Percentiles rank a stretch among this genome's conserved stretches.
phyloP scores from a whole-genome alignment of 805 yeast genomes.

The Zygotorulaspora chibaensis region DNA sequence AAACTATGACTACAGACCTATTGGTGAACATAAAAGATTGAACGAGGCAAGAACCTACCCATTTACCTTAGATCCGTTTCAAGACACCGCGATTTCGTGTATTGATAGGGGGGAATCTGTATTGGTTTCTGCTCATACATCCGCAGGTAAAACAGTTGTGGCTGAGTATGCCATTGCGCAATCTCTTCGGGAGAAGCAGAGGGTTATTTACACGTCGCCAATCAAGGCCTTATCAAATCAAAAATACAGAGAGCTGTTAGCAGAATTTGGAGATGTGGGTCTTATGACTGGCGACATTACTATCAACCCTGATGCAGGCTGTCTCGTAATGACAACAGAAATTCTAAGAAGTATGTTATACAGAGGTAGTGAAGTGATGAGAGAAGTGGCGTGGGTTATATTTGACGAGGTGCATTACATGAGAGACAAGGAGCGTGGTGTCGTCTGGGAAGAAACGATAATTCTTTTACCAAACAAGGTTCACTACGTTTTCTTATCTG shows the following conservation, averaged over 20 bases:
- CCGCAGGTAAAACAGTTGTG: slow-evolving; percentile 96
- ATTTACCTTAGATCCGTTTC: slow-evolving; percentile 92
- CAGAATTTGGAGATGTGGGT: slow-evolving; percentile 96
- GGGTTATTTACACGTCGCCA: slow-evolving; percentile 94
- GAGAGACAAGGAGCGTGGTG: slow-evolving; percentile 98
- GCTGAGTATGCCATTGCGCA: slow-evolving; percentile 97
- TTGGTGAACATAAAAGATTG: slow-evolving; percentile 75
- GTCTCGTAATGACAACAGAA: slow-evolving; percentile 98
- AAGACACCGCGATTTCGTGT: slow-evolving; percentile 93
- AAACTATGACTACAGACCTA: slow-evolving; percentile 80
- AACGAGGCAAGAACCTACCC: slow-evolving; percentile 88
- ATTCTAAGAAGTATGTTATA: slow-evolving; percentile 95
- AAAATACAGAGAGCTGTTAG: slow-evolving; percentile 84
- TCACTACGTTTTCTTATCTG: slow-evolving; percentile 87
- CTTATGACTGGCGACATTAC: slow-evolving; percentile 99
- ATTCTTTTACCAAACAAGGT: slow-evolving; percentile 94
- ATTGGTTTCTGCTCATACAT: slow-evolving; percentile 93
- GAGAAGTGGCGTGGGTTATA: slow-evolving; percentile 98
- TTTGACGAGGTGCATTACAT: slow-evolving; percentile 98
- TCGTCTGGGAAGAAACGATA: slow-evolving; percentile 99
- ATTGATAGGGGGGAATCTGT: slow-evolving; percentile 94
- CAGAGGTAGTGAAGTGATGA: slow-evolving; percentile 95
- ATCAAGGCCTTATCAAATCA: slow-evolving; percentile 93
- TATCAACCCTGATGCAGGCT: slow-evolving; percentile 96
- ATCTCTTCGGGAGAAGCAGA: slow-evolving; percentile 82